Conservation (phyloP, 257 asterid genomes). For the Gynochthodes officinalis region DNA sequence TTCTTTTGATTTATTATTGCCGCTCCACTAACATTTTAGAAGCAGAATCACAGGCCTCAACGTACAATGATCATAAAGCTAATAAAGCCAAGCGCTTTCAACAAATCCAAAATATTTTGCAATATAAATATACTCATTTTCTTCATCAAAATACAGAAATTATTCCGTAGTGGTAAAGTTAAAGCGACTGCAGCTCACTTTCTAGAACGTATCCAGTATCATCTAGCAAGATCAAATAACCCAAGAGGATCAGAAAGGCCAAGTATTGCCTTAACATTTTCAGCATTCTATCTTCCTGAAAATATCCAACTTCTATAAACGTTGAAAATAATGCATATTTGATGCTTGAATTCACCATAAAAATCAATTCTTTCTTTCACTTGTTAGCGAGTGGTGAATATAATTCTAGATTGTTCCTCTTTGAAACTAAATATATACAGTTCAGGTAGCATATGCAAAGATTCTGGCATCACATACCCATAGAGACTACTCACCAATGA, state of each 20-base stretch:
- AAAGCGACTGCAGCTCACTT: background rate
- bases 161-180: background rate
- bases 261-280: background rate
- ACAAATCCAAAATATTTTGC: background rate
- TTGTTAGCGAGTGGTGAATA: background rate
- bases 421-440: background rate
- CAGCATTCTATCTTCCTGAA: background rate
- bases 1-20: background rate
- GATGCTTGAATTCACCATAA: background rate
- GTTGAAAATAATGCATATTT: background rate
- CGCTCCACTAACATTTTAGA: background rate
- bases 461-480: background rate
- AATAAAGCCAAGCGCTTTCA: background rate
- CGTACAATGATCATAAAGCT: background rate
- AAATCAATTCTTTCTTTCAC: background rate
- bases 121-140: background rate
- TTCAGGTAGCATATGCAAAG: background rate
- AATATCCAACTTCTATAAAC: background rate
- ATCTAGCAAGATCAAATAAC: background rate
- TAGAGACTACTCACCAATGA: slow-evolving; percentile 60
- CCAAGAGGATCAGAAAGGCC: background rate
- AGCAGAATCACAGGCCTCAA: background rate
- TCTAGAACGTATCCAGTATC: background rate
- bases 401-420: slow-evolving; percentile 1
- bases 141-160: background rate